Base-by-base conservation (phyloP, 805 yeast genomes). In the Debaryomyces maramus region DNA sequence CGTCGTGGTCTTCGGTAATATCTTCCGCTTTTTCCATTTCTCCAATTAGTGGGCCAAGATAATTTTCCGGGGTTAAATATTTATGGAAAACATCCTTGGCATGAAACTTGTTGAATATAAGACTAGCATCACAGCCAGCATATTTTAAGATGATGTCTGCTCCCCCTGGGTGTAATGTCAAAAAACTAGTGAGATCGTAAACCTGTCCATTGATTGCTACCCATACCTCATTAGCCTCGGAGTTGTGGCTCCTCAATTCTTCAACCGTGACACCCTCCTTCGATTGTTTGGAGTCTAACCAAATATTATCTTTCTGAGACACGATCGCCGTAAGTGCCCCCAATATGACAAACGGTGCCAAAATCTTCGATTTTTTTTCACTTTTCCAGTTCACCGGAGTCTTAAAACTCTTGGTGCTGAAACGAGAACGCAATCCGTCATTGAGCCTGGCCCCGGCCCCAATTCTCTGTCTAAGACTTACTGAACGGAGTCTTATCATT, bases 51-150 rank as follows among this genome's bases (percentile, higher is more conserved):
- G 53, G 52, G 0, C 63, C 63, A 31, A 54, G 31, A 31, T 52
- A 48, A 9, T 49, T 37, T 8, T 50, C 53, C 5, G 45, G 48
- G 6, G 51, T 40, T 7, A 58, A 43, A 35, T 46, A 45, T 38
- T 48, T 52, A 11, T 48, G 48, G 16, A 58, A 40, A 17, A 48
- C 42, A 19, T 46, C 46, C n/a, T 43, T 47, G 2, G 55, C 46
- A 52, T 73, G 79, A 55, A 69, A 69, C 51, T 65, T 67, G 56
- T 67, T 63, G 44, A 55, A 54, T 18, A 60, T 56, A 22, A 47
- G 44, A 18, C 77, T 63, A 5, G 76, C 80, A 51, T 85, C 89
- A 43, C 76, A 79, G 16, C 90, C 90, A 8, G 77, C 80, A 45
- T 63, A 62, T 21, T 57, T 59, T 34, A 72, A 48, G 21, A 77